Evolutionary conservation across 1,139 yeast genomes (phyloP), one percentile per base, ranked within the genome.

Genomic region (Waltiozyma sp.): DNA sequence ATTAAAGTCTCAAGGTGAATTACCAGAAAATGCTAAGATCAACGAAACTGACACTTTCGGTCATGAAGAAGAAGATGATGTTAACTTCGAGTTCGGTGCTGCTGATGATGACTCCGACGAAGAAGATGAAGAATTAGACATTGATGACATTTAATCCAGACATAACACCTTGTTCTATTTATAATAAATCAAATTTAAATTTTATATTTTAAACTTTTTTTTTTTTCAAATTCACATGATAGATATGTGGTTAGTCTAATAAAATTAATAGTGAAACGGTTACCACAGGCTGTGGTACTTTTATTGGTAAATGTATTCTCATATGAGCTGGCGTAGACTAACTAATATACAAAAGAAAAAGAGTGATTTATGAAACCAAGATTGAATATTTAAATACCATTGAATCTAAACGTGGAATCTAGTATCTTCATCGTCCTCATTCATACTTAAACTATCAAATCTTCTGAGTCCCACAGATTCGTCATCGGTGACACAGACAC

Each of bases 41-140:
- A 89, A 91, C 68, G 98, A 93, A 72, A 87, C 95, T 52, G 97
- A 91, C 64, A 88, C 95, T 51, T 89, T 88, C 61, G 96, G 95
- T 61, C 93, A 82, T 62, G 97, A 88, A 55, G 95, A 89, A 44
- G 98, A 89, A 51, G 97, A 89, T 55, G 98, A 91, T 59, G 95
- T 89, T 64, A 91, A 91, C 77, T 89, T 93, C 67, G 98, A 93
- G 70, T 93, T 93, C 67, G 98, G 96, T 65, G 91, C 85, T 60
- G 96, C 88, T 52, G 93, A 87, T 49, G 87, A 77, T 47, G 82
- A 73, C 43, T 89, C 77, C 15, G 87, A 78, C 9, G 89, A 75
- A 38, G 93, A 76, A 21, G 79, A 68, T 39, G 84, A 80, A 60
- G 93, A 84, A 61, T 70, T 75, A 53, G 81, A 78, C 61, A 85